Evolutionary conservation across 257 asterid species (phyloP).

Genomic region (Solanum clarkiae): DNA sequence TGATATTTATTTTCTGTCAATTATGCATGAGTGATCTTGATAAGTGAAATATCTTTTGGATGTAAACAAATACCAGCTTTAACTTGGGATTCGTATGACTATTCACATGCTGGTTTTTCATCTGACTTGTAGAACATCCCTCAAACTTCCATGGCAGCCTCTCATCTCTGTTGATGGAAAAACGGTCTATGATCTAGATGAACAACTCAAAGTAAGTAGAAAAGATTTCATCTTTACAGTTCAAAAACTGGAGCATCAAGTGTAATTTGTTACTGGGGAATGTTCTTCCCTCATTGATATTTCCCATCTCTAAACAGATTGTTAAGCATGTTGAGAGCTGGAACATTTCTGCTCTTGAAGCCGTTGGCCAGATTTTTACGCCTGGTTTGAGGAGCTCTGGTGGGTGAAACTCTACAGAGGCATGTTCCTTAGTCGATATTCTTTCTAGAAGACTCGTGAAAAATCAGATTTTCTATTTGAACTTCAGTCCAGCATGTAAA

Average conservation of each 20-base stretch:
- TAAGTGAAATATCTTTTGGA: neutral
- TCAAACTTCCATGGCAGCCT: slow-evolving; percentile 79
- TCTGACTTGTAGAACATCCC: slow-evolving; percentile 45
- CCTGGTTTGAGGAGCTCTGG: slow-evolving; percentile 29
- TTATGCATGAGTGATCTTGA: neutral
- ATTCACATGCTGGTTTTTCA: neutral
- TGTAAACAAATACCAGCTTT: neutral
- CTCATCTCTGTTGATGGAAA: slow-evolving; percentile 53
- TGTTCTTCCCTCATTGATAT: neutral
- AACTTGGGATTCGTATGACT: neutral
- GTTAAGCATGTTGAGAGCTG: slow-evolving; percentile 72
- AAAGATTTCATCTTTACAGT: neutral
- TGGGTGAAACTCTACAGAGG: neutral
- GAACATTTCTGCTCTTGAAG: slow-evolving; percentile 67
- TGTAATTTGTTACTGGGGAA: neutral
- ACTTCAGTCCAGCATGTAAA: neutral
- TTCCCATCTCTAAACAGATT: slow-evolving; percentile 22
- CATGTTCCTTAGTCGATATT: neutral
- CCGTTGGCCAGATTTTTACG: slow-evolving; percentile 59
- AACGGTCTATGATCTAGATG: slow-evolving; percentile 48
- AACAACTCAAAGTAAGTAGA: slow-evolving; percentile 33
- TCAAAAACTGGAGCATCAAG: neutral
- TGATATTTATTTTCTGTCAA: neutral
- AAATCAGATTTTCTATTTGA: neutral
- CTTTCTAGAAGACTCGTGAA: neutral